Base-by-base conservation (phyloP, 2,329 filamentous ascomycete species). In the Diaporthe helianthi region DNA sequence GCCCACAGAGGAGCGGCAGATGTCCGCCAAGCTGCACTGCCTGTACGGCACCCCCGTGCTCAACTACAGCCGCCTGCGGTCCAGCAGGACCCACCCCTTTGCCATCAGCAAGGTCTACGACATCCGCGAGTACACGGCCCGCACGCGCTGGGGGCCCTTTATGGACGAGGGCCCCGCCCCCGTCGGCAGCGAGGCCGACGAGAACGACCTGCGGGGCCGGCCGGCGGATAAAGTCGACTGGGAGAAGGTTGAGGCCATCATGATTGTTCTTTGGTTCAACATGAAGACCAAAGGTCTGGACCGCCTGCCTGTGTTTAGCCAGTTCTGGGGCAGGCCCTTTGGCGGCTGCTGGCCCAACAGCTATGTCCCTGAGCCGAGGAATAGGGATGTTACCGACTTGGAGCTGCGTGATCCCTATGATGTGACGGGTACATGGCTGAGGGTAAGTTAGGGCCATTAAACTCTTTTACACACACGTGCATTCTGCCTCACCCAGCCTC, bases 171-270 rank as follows among this genome's bases (percentile, higher is more conserved):
- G 85, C 1, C 84, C 82, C 2, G 61, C 49, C 13, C 63, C 66
- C 13, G 51, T 60, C 19, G 55, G 67, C 15, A 69, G 36, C 31
- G 54, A 41, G 13, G 36, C 24, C 44, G 46, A 61, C 29, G 51
- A 58, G 9, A 26, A 60, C 5, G 64, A 36, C 33, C 49, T 29
- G 36, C 22, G 41, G 24, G 61, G 53, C 26, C 54, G 46, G 4
- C 64, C 67, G 10, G 44, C 63, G 0, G 84, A 83, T 65, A 78
- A 79, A 6, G 89, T 93, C 0, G 92, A 95, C 78, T 95, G 92
- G 92, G 91, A 94, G 78, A 93, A 92, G 80, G 80, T 94, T 13
- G 92, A 94, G 78, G 89, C 90, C 10, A 86, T 93, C 66, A 87
- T 93, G 83, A 82, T 94, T 4, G 87, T 91, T 2, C 78, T 94